Evolutionary conservation across 1,139 yeast species (phyloP), one percentile per base, ranked within the genome.

Genomic region (Debaryomycetaceae sp.): DNA sequence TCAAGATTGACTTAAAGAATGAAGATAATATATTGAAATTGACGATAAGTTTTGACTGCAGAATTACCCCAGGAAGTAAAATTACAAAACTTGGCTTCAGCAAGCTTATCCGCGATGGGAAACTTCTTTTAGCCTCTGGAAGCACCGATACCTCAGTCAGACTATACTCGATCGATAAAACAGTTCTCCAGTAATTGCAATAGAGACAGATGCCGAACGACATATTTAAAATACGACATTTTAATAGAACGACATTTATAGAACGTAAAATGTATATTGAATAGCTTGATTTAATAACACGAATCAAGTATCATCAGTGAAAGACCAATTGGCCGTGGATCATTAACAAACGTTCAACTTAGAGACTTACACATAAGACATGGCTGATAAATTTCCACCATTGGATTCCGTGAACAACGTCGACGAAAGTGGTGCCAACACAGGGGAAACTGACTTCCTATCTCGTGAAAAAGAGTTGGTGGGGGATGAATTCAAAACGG

Each of bases 321-420:
- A 11, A 8, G 11, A 27, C 11, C 31, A 27, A 27, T 11, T 11
- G 8, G 11, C 11, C 11, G 31, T 27, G 31, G 11, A 27, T 11
- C 11, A 8, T 3, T 27, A 27, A 8, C 31, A 8, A 11, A 27
- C 11, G 11, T 27, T 11, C 8, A 27, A 27, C 31, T 7, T 11
- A 11, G 31, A 17, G 20, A 17, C 20, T 17, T 17, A 17, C 20
- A 11, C 40, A 20, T 14, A 14, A 29, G 65, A 47, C 48, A 87
- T 87, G 96, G 84, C 93, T 55, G 91, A 87, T 57, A 87, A 87
- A 65, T 91, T 85, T 66, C 97, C 97, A 39, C 88, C 88, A 49
- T 76, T 90, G 56, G 91, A 85, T 47, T 72, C 63, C 46, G 68
- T 63, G 42, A 69, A 63, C 42, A 67, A 73, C 23, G 64, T 63